These are phyloP conservation scores for Crinitomyces ghanaensis DNA, from an alignment of 805 yeast species.

Conservation along the genomic window DNA sequence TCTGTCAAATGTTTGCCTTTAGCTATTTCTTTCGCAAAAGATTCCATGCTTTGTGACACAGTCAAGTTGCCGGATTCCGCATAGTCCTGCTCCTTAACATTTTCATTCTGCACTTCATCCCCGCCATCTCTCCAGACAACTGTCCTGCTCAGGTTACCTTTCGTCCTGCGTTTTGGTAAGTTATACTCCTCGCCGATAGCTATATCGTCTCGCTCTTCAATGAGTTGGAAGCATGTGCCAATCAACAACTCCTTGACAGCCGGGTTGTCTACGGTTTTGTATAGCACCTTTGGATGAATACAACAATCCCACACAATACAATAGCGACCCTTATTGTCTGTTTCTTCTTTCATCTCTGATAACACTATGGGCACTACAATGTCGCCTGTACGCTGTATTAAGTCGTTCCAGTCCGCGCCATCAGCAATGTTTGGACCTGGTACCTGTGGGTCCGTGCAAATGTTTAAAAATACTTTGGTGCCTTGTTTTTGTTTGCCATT, in stretches of 20 bases:
- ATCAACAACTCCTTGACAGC: constrained; percentile 55
- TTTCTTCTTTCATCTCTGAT: constrained; percentile 40
- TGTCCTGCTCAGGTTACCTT: constrained; percentile 47
- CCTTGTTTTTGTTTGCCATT: constrained; percentile 25
- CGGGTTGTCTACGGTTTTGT: constrained; percentile 46
- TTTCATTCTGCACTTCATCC: background rate
- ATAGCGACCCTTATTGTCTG: constrained; percentile 53
- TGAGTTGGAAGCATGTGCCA: constrained; percentile 77
- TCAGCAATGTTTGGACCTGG: constrained; percentile 42
- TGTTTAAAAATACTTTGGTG: constrained; percentile 66
- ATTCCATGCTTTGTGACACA: constrained; percentile 1
- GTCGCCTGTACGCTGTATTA: constrained; percentile 51
- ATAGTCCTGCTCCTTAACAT: background rate
- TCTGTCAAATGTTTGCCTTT: constrained; percentile 1
- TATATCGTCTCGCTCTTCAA: constrained; percentile 44
- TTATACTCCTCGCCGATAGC: constrained; percentile 49
- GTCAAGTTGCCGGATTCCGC: constrained; percentile 1
- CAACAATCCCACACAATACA: constrained; percentile 73
- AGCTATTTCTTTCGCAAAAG: background rate
- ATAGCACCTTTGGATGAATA: constrained; percentile 49
- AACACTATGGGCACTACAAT: constrained; percentile 69
- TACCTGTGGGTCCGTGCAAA: constrained; percentile 54
- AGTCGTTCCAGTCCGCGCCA: constrained; percentile 34
- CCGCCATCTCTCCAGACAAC: constrained; percentile 14
- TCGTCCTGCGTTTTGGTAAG: constrained; percentile 60